Conservation (phyloP, 805 yeast genomes). For the Schizosaccharomyces octosporus region DNA sequence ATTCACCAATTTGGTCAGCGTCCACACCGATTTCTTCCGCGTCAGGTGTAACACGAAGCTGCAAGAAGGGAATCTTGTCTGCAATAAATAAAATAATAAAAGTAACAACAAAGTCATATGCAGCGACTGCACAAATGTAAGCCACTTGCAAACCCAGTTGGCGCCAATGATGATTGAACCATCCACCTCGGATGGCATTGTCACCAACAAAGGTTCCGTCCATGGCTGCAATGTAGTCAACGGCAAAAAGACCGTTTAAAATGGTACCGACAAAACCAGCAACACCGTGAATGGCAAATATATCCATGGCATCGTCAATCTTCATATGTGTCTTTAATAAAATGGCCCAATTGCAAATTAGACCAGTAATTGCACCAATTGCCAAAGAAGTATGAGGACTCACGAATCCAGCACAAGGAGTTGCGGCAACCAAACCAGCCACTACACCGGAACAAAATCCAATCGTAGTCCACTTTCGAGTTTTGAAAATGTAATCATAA, state of each 20-base stretch:
- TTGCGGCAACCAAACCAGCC: conserved; percentile 89
- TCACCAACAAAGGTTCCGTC: conserved; percentile 32
- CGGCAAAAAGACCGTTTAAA: conserved; percentile 76
- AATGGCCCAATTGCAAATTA: conserved; percentile 73
- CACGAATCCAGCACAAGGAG: conserved; percentile 79
- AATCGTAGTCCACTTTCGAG: conserved; percentile 71
- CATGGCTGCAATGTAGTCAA: conserved; percentile 68
- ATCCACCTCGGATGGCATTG: conserved; percentile 72
- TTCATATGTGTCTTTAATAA: conserved; percentile 55
- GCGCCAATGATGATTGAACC: conserved; percentile 73
- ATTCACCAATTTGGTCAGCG: conserved; percentile 92
- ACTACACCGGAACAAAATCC: conserved; percentile 89
- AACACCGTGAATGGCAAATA: conserved; percentile 94
- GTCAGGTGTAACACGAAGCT: conserved; percentile 42
- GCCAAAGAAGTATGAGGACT: conserved; percentile 79
- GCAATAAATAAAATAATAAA: conserved; percentile 49
- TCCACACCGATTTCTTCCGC: conserved; percentile 81
- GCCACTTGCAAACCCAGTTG: conserved; percentile 81
- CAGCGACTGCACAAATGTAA: conserved; percentile 47
- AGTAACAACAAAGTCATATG: conserved; percentile 55
- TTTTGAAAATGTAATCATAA: conserved; percentile 63
- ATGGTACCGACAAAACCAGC: conserved; percentile 79
- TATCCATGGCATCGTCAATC: conserved; percentile 84
- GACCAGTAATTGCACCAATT: conserved; percentile 58
- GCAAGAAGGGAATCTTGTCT: conserved; percentile 54